These are phyloP conservation scores for Calonectria hawksworthii DNA, from an alignment of 2,329 filamentous ascomycete species.

Conservation along the genomic window DNA sequence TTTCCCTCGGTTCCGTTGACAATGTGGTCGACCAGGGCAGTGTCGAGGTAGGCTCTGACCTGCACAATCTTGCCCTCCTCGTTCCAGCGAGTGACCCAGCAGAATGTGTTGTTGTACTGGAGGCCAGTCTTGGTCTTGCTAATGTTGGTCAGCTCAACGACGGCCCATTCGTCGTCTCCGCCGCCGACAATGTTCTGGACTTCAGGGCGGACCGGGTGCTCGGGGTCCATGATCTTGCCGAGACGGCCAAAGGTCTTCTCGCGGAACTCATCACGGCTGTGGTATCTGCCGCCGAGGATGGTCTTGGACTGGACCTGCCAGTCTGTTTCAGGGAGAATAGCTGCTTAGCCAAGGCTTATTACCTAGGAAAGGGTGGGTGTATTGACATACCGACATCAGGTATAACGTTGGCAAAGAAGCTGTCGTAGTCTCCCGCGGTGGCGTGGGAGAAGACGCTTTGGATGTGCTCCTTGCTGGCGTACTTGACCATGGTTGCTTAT, in stretches of 20 bases:
- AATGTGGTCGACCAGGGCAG: constrained; percentile 2
- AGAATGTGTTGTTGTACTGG: constrained; percentile 10
- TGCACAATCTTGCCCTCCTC: constrained; percentile 9
- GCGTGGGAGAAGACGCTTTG: constrained; percentile 9
- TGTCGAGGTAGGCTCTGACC: constrained; percentile 5
- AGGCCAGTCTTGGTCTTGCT: constrained; percentile 7
- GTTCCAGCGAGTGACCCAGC: constrained; percentile 11
- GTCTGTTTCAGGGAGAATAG: neutral
- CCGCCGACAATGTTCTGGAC: constrained; percentile 11
- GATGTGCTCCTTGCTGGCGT: constrained; percentile 11
- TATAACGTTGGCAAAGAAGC: constrained; percentile 10
- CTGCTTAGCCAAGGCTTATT: neutral
- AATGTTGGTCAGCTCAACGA: constrained; percentile 5
- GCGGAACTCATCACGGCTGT: constrained; percentile 6
- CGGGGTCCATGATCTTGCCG: constrained; percentile 9
- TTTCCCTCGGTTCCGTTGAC: constrained; percentile 7
- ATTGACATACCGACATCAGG: neutral
- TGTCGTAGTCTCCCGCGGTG: constrained; percentile 2
- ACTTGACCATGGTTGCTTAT: neutral
- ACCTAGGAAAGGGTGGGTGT: no score
- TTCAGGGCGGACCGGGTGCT: neutral
- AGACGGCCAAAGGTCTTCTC: constrained; percentile 14
- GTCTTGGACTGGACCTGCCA: constrained; percentile 7
- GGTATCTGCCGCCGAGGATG: constrained; percentile 2
- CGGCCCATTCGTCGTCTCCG: constrained; percentile 2